These are phyloP conservation scores for Aureobasidium sp. DNA, from an alignment of 2,329 filamentous ascomycete species.

Conservation along the genomic window DNA sequence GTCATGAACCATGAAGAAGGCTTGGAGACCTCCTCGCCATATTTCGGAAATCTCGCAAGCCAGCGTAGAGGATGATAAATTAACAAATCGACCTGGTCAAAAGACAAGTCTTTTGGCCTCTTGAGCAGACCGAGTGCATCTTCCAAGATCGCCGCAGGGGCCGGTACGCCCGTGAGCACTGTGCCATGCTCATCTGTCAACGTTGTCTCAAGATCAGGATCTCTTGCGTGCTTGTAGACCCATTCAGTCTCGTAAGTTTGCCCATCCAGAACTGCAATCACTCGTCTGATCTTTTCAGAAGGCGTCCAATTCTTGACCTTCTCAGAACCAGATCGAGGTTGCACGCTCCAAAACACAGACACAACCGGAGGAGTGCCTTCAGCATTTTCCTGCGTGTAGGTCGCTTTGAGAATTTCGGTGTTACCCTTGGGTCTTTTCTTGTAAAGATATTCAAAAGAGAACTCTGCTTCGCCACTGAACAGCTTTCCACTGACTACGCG, in stretches of 20 bases:
- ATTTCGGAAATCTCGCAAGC: constrained; percentile 9
- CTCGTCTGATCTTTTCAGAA: constrained; percentile 17
- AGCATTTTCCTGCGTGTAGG: constrained; percentile 7
- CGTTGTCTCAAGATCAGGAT: constrained; percentile 17
- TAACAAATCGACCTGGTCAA: constrained; percentile 17
- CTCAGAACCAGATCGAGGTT: constrained; percentile 18
- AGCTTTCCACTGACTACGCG: constrained; percentile 16
- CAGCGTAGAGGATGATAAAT: constrained; percentile 17
- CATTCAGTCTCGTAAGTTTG: constrained; percentile 17
- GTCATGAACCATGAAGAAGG: constrained; percentile 5
- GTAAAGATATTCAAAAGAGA: constrained; percentile 18
- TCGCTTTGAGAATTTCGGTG: constrained; percentile 16
- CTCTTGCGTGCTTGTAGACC: constrained; percentile 18
- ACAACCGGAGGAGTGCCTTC: constrained; percentile 1
- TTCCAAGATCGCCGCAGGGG: constrained; percentile 13
- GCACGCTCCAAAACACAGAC: constrained; percentile 18
- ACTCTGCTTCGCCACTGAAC: constrained; percentile 11
- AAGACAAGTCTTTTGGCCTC: constrained; percentile 17
- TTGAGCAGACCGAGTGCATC: constrained; percentile 17
- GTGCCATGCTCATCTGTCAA: constrained; percentile 14
- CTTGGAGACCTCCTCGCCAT: neutral
- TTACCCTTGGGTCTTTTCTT: constrained; percentile 17
- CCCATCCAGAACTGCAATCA: constrained; percentile 12
- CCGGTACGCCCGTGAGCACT: neutral
- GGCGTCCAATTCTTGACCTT: constrained; percentile 18